Base-by-base conservation (phyloP, 2,329 filamentous ascomycete genomes). In the Plenodomus biglobosus region DNA sequence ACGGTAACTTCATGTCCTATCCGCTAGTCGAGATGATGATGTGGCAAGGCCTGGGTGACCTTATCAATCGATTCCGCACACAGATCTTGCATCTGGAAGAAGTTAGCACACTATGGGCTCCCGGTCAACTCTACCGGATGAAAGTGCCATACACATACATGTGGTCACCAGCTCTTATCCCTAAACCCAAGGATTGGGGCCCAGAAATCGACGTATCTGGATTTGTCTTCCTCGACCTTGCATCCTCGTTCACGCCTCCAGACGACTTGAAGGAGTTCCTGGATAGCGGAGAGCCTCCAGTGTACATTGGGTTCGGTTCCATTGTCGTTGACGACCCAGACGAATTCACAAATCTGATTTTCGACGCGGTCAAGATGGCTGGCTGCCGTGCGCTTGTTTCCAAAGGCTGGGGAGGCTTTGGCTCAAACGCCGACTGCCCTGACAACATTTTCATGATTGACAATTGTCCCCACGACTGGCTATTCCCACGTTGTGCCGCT, bases 1-100 rank as follows among this genome's bases (percentile, higher is more conserved):
- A 89, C 64, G 84, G 85, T 11, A 94, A 92, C 69, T 90, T 89
- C 64, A 89, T 92, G 67, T 87, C 83, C 1, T 94, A 92, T 64
- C 85, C 87, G 0, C 73, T 92, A 30, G 87, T 92, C 1, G 88
- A 92, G 65, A 86, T 90, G 82, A 89, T 92, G 76, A 79, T 76
- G 16, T 80, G 77, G 77, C 77, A 78, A 58, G 77, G 79, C 0
- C 77, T 92, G 0, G 88, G 88, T 2, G 88, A 92, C 66, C 73
- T 92, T 21, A 81, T 92, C 55, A 92, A 92, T 62, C 76, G 83
- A 21, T 90, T 92, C 58, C 80, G 89, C 39, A 78, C 83, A 4
- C 82, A 85, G 45, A 88, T 84, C 0, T 74, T 92, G 1, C 81
- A 80, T 1, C 73, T 92, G 0, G 88, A 92, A 55, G 85, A 87